These are phyloP conservation scores for Microbotryomycetes sp. DNA, from an alignment of 1,284 basidiomycete species.

Conservation along the genomic window DNA sequence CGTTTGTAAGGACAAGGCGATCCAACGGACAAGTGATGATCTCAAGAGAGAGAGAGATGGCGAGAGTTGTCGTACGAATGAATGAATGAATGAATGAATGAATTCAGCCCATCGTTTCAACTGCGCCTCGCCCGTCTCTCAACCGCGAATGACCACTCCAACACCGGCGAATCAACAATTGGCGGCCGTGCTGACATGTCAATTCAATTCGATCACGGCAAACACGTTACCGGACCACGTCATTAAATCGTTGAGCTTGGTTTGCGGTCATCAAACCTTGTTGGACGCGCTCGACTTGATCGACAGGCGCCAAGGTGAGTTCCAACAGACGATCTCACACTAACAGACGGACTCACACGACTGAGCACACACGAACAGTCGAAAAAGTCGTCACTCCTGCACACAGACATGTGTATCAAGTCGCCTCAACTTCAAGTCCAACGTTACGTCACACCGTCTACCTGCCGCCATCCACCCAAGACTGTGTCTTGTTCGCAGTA, in stretches of 20 bases:
- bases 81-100: not conserved
- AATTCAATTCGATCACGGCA: too few relatives aligned
- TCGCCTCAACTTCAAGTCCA: conserved; percentile 3
- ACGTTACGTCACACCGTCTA: conserved; percentile 12
- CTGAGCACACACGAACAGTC: too few relatives aligned
- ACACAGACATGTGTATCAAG: conserved; percentile 21
- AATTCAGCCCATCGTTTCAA: too few relatives aligned
- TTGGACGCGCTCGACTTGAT: conserved; percentile 27
- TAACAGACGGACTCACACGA: not conserved
- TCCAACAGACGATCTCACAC: too few relatives aligned
- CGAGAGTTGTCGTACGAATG: not conserved
- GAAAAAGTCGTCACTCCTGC: too few relatives aligned
- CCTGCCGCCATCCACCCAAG: not conserved
- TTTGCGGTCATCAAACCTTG: conserved; percentile 4
- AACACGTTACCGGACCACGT: too few relatives aligned
- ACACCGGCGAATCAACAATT: too few relatives aligned
- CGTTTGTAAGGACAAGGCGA: not conserved
- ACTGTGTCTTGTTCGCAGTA: not conserved
- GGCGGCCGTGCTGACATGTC: too few relatives aligned
- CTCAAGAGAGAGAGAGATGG: not conserved
- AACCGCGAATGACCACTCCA: too few relatives aligned
- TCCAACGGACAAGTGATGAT: not conserved
- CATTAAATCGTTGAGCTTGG: conserved; percentile 19
- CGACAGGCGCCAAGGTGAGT: conserved; percentile 16
- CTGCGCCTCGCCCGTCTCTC: too few relatives aligned